These are phyloP conservation scores for Xylaria sp. DNA, from an alignment of 2,329 filamentous ascomycete species.

Conservation along the genomic window DNA sequence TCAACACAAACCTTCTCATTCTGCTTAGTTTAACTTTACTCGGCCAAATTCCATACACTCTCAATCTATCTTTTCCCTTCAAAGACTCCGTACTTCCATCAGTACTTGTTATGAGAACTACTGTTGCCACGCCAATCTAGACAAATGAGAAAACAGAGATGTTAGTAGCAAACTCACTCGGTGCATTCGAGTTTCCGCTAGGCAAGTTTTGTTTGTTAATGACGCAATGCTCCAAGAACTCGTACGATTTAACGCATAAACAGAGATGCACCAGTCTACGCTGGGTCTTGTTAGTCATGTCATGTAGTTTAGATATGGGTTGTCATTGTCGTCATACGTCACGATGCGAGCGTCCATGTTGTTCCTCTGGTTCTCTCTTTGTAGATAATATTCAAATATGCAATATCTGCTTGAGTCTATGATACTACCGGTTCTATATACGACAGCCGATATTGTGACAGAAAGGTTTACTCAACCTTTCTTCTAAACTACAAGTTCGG, in stretches of 20 bases:
- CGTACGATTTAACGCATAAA: neutral
- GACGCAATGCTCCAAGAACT: neutral
- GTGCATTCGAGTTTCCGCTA: neutral
- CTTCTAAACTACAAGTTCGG: neutral
- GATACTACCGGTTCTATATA: conserved; percentile 1
- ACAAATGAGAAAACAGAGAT: neutral
- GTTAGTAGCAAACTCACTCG: neutral
- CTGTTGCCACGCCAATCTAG: too few species aligned
- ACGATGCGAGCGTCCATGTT: neutral
- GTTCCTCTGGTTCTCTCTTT: neutral
- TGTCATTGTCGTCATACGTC: neutral
- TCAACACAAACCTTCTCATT: neutral
- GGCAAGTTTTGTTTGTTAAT: neutral
- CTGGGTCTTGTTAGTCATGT: neutral
- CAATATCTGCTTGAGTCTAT: neutral
- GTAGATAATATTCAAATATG: neutral
- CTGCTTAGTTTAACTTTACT: neutral
- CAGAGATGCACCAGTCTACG: neutral
- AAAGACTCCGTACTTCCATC: neutral
- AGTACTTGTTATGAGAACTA: neutral
- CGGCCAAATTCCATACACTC: too few species aligned
- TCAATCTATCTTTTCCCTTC: too few species aligned
- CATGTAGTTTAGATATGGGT: neutral
- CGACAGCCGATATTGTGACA: neutral
- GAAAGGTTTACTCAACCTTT: neutral